These are phyloP conservation scores for Cairneyella variabilis DNA, from an alignment of 495 filamentous ascomycete genomes.

Conservation along the genomic window DNA sequence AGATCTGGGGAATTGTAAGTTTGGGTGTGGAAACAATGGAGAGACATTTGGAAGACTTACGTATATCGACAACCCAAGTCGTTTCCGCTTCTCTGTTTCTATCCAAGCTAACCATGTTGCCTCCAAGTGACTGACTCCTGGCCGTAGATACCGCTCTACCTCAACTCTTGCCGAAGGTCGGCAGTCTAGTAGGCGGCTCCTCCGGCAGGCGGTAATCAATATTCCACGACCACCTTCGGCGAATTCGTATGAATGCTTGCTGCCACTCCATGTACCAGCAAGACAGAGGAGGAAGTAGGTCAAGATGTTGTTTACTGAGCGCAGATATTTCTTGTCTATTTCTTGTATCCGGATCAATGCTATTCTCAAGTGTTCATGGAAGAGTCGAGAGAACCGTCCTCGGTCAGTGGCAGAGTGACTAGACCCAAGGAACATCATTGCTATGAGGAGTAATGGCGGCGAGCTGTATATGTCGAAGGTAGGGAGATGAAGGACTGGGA, in stretches of 20 bases:
- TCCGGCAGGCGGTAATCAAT: slow-evolving; percentile 24
- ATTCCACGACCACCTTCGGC: slow-evolving; percentile 25
- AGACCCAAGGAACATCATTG: slow-evolving; percentile 27
- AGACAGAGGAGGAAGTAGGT: slow-evolving; percentile 27
- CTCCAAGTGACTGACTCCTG: slow-evolving; percentile 16
- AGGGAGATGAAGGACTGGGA: slow-evolving; percentile 27
- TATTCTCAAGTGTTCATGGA: slow-evolving; percentile 24
- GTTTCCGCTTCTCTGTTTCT: slow-evolving; percentile 25
- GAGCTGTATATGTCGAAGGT: slow-evolving; percentile 24
- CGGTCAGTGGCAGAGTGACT: slow-evolving; percentile 22
- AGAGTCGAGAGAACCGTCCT: slow-evolving; percentile 22
- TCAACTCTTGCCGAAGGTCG: slow-evolving; percentile 12
- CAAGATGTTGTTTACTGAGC: slow-evolving; percentile 22
- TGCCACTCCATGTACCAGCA: slow-evolving; percentile 27
- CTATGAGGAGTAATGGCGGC: slow-evolving; percentile 21
- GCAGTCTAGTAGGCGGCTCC: slow-evolving; percentile 26
- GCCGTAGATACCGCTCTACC: slow-evolving; percentile 1
- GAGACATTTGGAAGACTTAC: slow-evolving; percentile 13
- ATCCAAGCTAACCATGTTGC: slow-evolving; percentile 25
- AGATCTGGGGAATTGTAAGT: slow-evolving; percentile 19
- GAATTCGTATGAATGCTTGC: slow-evolving; percentile 27
- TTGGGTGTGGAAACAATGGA: neutral
- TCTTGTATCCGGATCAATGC: slow-evolving; percentile 15
- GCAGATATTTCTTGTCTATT: slow-evolving; percentile 20
- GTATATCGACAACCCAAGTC: slow-evolving; percentile 28